phyloP scores from a whole-genome alignment of 2,329 filamentous ascomycete species.

The Penicillium sp. region DNA sequence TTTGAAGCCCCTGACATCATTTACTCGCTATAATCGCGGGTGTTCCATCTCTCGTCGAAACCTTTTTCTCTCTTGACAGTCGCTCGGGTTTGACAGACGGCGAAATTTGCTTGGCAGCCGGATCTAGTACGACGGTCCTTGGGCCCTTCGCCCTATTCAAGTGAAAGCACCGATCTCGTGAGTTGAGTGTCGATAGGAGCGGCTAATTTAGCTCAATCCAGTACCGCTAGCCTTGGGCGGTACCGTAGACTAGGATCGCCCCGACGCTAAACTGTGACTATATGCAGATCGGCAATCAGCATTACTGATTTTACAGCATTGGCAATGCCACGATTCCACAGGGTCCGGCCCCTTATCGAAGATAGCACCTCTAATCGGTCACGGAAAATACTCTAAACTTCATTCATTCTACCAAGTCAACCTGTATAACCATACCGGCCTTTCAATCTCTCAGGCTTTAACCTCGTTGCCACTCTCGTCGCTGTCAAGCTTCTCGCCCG shows the following conservation, averaged over 20 bases:
- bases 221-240: too few species aligned
- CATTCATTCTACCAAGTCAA: neutral
- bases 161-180: too few species aligned
- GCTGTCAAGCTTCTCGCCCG: slow-evolving; percentile 22
- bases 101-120: neutral
- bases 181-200: too few species aligned
- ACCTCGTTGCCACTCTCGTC: slow-evolving; percentile 23
- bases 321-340: neutral
- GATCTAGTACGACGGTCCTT: neutral
- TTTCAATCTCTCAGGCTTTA: slow-evolving; percentile 5
- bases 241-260: too few species aligned
- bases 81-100: neutral
- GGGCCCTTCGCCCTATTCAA: too few species aligned
- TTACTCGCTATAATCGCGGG: neutral
- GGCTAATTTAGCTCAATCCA: too few species aligned
- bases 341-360: neutral
- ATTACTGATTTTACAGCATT: too few species aligned
- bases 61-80: neutral
- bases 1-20: neutral
- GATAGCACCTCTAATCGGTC: neutral
- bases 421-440: neutral
- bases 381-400: neutral
- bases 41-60: neutral
- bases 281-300: too few species aligned
- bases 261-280: too few species aligned